Base-by-base conservation (phyloP, 2,329 filamentous ascomycete species). In the Sporothrix schenckii region DNA sequence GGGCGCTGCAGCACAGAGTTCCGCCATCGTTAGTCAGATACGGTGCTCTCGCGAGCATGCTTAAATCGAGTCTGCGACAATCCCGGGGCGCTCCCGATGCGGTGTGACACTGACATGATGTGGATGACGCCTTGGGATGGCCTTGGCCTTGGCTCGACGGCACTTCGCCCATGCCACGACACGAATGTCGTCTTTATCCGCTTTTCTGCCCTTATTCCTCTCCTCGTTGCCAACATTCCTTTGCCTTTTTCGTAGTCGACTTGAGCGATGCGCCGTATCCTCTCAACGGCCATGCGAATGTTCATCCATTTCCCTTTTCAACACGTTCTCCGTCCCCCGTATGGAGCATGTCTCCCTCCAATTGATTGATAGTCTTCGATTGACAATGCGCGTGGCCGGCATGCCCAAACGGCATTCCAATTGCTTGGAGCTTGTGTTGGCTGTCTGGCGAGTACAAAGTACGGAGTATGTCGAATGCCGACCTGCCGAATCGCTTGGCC, bases 11-110 rank as follows among this genome's bases (percentile, higher is more conserved):
- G 34, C 34, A 5, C 34, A 34, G 34, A 34, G 34, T 7, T 9
- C 34, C 34, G 34, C 5, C 34, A 34, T 34, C 6, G 6, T 34
- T 34, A 34, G 34, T 34, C 4, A 34, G 34, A 34, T 9, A 34
- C 7, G 5, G 34, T 34, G 34, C 34, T 9, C 13, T 41, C 16
- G 19, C 49, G 21, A 27, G n/a, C 58, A 63, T 63, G 58, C 58
- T 47, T 63, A 63, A 63, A 63, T 63, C 30, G 41, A 49, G 58
- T 47, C 44, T 63, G 41, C 60, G 60, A 49, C 60, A 47, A 49
- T 49, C 60, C 60, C 21, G 24, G 61, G 34, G 61, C 58, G 58
- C 39, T 61, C 50, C 61, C 60, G 60, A 49, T 50, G 61, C 19
- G 34, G 9, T 27, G 27, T n/a, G 54, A 9, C 34, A 9, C 6